Conservation (phyloP, 176 grass and related monocot species). For the Carex scoparia region DNA sequence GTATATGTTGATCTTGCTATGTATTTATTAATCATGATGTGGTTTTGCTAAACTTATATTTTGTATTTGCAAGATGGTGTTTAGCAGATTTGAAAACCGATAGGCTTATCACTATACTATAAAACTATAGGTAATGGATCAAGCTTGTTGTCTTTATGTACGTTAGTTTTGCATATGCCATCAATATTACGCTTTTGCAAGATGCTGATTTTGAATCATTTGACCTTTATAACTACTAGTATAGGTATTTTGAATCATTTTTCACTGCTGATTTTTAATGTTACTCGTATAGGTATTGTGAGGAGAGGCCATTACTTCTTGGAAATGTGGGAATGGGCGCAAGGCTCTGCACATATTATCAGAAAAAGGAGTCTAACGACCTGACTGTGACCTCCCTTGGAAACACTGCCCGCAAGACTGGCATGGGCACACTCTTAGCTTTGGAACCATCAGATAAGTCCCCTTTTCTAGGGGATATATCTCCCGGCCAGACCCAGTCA, state of each 20-base stretch:
- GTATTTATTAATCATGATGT: neutral
- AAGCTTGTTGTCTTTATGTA: neutral
- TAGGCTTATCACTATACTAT: neutral
- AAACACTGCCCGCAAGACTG: constrained; percentile 38
- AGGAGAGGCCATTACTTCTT: constrained; percentile 87
- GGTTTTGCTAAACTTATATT: neutral
- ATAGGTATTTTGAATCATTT: neutral
- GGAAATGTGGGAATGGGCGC: constrained; percentile 92
- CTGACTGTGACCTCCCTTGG: constrained; percentile 53
- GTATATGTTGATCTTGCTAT: neutral
- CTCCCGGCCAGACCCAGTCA: constrained; percentile 62
- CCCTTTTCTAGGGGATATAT: constrained; percentile 83
- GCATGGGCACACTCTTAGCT: constrained; percentile 62
- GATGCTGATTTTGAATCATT: neutral
- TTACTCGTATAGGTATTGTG: constrained; percentile 69
- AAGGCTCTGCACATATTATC: constrained; percentile 93
- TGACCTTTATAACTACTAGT: neutral
- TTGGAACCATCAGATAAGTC: constrained; percentile 88
- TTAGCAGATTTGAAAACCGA: constrained; percentile 7
- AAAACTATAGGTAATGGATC: neutral
- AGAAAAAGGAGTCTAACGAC: constrained; percentile 66
- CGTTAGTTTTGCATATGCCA: neutral
- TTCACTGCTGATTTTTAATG: neutral
- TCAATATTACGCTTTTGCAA: too few relatives aligned
- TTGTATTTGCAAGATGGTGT: neutral